Evolutionary conservation across 2,329 filamentous ascomycete genomes (phyloP), one percentile per base, ranked within the genome.

Genomic region (Aureobasidium subglaciale): DNA sequence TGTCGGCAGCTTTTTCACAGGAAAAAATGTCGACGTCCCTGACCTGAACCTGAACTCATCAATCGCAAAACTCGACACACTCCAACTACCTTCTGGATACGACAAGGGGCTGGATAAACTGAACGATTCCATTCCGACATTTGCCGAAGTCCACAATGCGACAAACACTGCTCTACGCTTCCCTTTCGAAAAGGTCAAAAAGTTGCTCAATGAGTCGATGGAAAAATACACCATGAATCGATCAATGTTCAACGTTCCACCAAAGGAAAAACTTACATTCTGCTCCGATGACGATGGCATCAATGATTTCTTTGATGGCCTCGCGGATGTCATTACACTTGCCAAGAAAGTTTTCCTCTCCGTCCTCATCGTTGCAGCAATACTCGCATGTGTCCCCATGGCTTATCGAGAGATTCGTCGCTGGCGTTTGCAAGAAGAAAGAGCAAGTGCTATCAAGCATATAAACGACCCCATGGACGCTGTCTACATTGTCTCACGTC

Each of bases 211-310:
- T 61, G 73, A 84, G 13, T 84, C 79, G 30, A 80, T 93, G 64
- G 80, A 83, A 48, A 79, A 75, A 59, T 97, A 90, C 76, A 79
- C 77, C 29, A 95, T 97, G 67, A 83, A 96, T 67, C 79, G 84
- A 15, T 81, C 82, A 11, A 71, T 86, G 9, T 92, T 99, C 63
- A 90, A 91, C 0, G 79, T 96, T 2, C 90, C 93, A 1, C 75
- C 85, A 63, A 96, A 95, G 74, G 80, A 95, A 70, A 75, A 83
- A 34, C 77, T 99, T 53, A 85, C 80, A 1, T 97, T 99, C 74
- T 99, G 93, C 75, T 89, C 89, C 38, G 83, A 90, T 67, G 90
- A 93, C 71, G 80, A 88, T 61, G 83, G 81, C 29, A 87, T 99
- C 70, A 83, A 85, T 65, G 78, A 84, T 60, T 97, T 97, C 75